A percentile compares a stretch with the other conserved stretches of the same genome.
Evolutionary conservation across 148 eudicot genomes (phyloP).

Genomic region (Nepenthes gracilis): DNA sequence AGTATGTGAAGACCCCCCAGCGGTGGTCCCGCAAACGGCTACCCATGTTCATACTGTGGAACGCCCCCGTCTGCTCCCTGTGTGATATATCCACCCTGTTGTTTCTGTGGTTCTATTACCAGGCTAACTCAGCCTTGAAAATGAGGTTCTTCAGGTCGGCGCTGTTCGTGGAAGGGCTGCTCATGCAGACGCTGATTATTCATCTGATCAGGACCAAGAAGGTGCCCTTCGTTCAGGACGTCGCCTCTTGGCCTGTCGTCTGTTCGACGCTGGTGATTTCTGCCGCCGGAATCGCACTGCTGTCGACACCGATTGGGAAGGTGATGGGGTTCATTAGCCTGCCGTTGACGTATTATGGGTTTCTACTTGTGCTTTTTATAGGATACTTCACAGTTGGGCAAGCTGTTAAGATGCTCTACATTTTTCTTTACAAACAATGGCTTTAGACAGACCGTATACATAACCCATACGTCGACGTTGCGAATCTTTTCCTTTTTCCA

Average conservation of each 20-base stretch:
- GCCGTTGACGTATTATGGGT: conserved; percentile 32
- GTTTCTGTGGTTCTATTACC: conserved; percentile 31
- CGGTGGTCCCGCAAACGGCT: conserved; percentile 31
- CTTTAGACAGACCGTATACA: conserved; percentile 11
- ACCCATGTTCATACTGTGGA: conserved; percentile 32
- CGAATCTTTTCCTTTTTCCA: too few species aligned
- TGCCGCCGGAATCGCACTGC: conserved; percentile 21
- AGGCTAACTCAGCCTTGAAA: neutral
- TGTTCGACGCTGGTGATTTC: conserved; percentile 28
- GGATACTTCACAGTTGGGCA: conserved; percentile 36
- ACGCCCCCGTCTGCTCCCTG: conserved; percentile 32
- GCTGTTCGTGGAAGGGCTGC: conserved; percentile 37
- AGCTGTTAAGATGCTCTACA: conserved; percentile 33
- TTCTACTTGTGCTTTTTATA: conserved; percentile 28
- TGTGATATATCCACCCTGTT: conserved; percentile 22
- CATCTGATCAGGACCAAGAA: conserved; percentile 42
- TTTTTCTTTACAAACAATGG: conserved; percentile 31
- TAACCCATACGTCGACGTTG: too few species aligned
- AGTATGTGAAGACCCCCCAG: conserved; percentile 29
- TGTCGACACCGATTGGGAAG: conserved; percentile 18
- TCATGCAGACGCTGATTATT: conserved; percentile 39
- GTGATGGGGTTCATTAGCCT: conserved; percentile 21
- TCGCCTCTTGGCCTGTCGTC: conserved; percentile 45
- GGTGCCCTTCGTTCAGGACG: conserved; percentile 39
- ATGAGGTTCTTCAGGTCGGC: conserved; percentile 20